Base-by-base conservation (phyloP, 140 eudicot genomes). In the Eryngium alpinum region DNA sequence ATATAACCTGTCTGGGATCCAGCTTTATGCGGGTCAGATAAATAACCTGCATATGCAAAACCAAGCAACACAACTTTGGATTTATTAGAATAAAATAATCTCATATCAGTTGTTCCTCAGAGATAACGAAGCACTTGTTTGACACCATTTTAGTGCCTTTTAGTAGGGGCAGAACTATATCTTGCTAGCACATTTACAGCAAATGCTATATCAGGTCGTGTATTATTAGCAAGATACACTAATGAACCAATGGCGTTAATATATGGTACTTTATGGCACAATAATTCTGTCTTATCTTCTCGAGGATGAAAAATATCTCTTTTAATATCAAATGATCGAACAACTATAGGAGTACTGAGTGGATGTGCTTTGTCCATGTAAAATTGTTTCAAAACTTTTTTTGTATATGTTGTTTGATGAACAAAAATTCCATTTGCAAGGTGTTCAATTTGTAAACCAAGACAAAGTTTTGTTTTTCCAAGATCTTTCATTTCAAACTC, bases 221-320 rank as follows among this genome's bases (percentile, higher is more conserved):
- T 59, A 59, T 59, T 17, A 17, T 21, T 59, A 59, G 25, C 65
- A 15, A 59, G 24, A 21, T 59, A 59, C 65, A 59, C 19, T 59
- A 59, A 24, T 32, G 19, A 50, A 49, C 77, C n/a, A 31, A 72
- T 72, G 17, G 50, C 77, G 6, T n/a, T 72, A 16, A 10, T 4
- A 6, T 59, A 59, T 59, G 65, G 65, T 72, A 33, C 51, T 31
- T 76, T 43, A 76, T 21, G 6, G 19, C 65, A 24, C 65, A 38
- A 21, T 75, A 34, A 14, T 74, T 81, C 28, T 72, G 53, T 57
- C 57, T 81, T 27, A 81, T 52, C 12, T 81, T 38, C 46, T 38
- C 46, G 46, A 38, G 46, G 46, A 2, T 7, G 46, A 7, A 38
- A 38, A 38, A 38, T 38, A 38, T 38, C 46, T 38, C 7, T 38